Base-by-base conservation (phyloP, 352 stramenopile genomes). In the Globisporangium canariense region DNA sequence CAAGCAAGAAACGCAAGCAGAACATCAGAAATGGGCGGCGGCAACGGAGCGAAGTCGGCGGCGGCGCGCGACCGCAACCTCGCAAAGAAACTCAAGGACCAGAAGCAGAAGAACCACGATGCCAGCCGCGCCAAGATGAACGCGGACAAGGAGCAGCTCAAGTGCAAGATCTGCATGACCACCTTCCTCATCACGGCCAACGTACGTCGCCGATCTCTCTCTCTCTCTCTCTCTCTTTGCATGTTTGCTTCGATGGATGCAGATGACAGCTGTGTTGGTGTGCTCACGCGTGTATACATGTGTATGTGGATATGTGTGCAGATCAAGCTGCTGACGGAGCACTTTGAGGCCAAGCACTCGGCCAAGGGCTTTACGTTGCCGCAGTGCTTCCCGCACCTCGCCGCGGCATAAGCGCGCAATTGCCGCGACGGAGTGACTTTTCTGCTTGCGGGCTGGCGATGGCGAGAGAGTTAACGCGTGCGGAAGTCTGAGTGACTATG, bases 161-260 rank as follows among this genome's bases (percentile, higher is more conserved):
- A 92, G 76, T 94, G 86, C 81, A 94, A 91, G 59, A 91, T 94
- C 74, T 94, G 86, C 73, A 85, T 94, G 73, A 91, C 84, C 36
- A 93, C 83, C 10, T 93, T 94, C 67, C 89, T 94, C 78, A 75
- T 93, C 73, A 94, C 85, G 22, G 86, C 83, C 58, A 91, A 71
- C 53, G 86, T 93, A 81, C 61, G 85, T 81, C 9, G 6, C 41
- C 52, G 25, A 22, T 50, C 7, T 47, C 5, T 51, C 0, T 41
- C 7, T 50, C 7, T 47, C 5, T 51, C 0, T 41, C 7, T 25
- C 2, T 28, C 25, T 28, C 25, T 28, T 28, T 28, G 25, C 2
- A 28, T 34, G 13, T 61, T 3, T 63, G n/a, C 14, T 36, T 49
- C 5, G 4, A 45, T 34, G 28, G 3, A 56, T 14, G 11, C 36